A percentile compares a stretch with the other conserved stretches of the same genome.
Evolutionary conservation across 129 eudicot species (phyloP).

Genomic region (Arctium minus): DNA sequence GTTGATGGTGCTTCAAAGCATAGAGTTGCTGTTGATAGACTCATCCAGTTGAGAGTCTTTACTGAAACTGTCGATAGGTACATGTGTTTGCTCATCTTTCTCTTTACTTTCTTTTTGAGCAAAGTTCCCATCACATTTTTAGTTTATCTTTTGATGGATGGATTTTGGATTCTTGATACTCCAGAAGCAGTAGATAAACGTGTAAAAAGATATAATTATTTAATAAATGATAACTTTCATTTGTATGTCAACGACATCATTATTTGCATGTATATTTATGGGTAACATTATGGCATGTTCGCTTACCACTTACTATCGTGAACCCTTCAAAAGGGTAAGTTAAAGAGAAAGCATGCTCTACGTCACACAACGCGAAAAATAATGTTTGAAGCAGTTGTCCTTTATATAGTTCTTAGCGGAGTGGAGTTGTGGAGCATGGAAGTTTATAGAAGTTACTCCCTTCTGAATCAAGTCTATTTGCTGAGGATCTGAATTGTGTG

Average conservation of each 20-base stretch:
- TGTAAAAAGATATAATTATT: conserved; percentile 1
- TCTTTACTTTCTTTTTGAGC: background rate
- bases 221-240: background rate
- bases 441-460: background rate
- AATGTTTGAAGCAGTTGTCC: background rate
- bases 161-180: background rate
- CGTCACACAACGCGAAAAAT: background rate
- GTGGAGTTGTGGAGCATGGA: conserved; percentile 9
- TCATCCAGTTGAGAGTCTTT: conserved; percentile 78
- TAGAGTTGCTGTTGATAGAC: conserved; percentile 78
- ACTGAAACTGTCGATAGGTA: conserved; percentile 82
- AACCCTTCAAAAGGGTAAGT: background rate
- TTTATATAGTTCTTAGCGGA: conserved; percentile 1
- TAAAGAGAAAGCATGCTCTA: background rate
- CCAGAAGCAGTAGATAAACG: background rate
- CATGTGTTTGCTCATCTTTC: background rate
- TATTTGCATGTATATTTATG: background rate
- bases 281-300: background rate
- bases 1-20: conserved; percentile 79
- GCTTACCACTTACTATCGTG: background rate
- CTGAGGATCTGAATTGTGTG: conserved; percentile 18
- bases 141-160: background rate
- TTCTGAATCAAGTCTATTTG: conserved; percentile 6
- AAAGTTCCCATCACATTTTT: background rate
- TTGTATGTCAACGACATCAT: background rate